Base-by-base conservation (phyloP, 768 basidiomycete species). In the Leucogyrophana mollusca region DNA sequence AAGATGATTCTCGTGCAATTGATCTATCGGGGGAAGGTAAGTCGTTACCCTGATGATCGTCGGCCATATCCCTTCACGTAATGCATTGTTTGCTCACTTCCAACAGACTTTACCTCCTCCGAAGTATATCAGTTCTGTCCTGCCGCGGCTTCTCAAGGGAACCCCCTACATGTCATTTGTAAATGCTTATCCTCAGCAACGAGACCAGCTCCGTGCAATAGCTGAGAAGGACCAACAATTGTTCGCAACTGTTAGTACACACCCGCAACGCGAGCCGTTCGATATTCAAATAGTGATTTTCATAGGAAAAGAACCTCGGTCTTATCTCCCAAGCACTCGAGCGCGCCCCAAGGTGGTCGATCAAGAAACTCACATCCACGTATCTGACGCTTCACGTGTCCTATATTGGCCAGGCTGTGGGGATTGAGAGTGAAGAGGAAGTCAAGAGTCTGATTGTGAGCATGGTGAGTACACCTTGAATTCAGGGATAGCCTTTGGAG, bases 1-100 rank as follows among this genome's bases (percentile, higher is more conserved):
- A 93, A 94, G 66, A 68, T 92, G 38, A 67, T 77, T 17, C 71
- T 94, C 4, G 79, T 92, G 4, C 90, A 93, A 60, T 66, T 94
- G 37, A 88, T 94, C 46, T 71, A 78, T 17, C 74, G 80, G 43
- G 93, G 93, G 14, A 82, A 84, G 76, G 87, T 86, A 20, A 17
- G 70, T 44, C 3, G 4, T 9, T 21, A 17, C 18, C 5, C 38
- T 25, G 13, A 5, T 5, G 8, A 24, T 2, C 22, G 16, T 9
- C 16, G 20, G 4, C 25, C 20, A 9, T 16, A 11, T 18, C n/a
- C 34, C 36, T 53, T 52, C 35, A 49, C 11, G 20, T 13, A 6
- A 9, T 7, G 9, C 21, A 7, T 37, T n/a, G n/a, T 16, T 37
- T 27, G 13, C 3, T 14, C n/a, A 37, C 45, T 32, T 52, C 79